Evolutionary conservation across 306 rosid genomes (phyloP).

Genomic region (Oxytropis ochrocephala): DNA sequence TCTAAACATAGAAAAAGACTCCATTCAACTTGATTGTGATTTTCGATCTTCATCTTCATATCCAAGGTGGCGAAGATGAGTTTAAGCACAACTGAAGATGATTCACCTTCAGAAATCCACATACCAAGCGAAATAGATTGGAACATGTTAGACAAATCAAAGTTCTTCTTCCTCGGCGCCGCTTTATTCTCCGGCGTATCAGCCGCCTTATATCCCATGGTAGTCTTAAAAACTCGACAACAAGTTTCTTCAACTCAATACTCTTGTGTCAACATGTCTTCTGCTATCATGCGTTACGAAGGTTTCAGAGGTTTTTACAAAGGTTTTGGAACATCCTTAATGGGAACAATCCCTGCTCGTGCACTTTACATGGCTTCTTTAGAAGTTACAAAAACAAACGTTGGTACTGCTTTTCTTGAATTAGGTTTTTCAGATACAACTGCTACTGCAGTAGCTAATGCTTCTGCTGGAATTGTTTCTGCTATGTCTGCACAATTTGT

Average conservation of each 20-base stretch:
- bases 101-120: constrained; percentile 65
- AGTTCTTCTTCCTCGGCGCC: constrained; percentile 88
- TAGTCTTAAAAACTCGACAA: constrained; percentile 79
- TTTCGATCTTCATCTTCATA: not conserved
- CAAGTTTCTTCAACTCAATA: constrained; percentile 61
- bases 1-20: not conserved
- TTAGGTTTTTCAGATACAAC: constrained; percentile 76
- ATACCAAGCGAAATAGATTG: constrained; percentile 88
- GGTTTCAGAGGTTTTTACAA: constrained; percentile 83
- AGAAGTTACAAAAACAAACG: constrained; percentile 78
- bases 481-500: constrained; percentile 95
- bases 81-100: constrained; percentile 62
- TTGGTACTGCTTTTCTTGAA: constrained; percentile 49
- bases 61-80: constrained; percentile 76
- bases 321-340: constrained; percentile 90
- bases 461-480: constrained; percentile 74
- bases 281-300: constrained; percentile 60
- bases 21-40: not conserved
- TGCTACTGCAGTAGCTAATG: constrained; percentile 65
- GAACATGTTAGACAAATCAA: constrained; percentile 96
- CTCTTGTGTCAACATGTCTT: constrained; percentile 62
- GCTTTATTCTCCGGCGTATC: constrained; percentile 93
- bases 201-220: constrained; percentile 66
- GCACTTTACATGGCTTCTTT: constrained; percentile 91
- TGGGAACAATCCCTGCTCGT: constrained; percentile 90